Evolutionary conservation across 257 asterid species (phyloP).

Genomic region (Misopates orontium): DNA sequence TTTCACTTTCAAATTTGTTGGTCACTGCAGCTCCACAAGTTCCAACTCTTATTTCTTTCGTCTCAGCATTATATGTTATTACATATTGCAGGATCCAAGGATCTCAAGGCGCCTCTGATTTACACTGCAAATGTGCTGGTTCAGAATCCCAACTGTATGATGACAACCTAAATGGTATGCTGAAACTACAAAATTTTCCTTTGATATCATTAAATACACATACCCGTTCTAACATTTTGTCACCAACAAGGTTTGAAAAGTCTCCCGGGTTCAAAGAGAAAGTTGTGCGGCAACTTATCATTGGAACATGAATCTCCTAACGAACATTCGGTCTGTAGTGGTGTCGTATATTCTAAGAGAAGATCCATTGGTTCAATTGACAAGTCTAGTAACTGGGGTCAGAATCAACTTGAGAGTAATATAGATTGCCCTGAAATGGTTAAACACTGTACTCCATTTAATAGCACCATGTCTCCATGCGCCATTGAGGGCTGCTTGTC

Average conservation of each 20-base stretch:
- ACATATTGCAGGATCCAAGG: slow-evolving; percentile 60
- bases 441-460: slow-evolving; percentile 36
- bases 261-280: slow-evolving; percentile 78
- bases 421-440: slow-evolving; percentile 31
- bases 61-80: not conserved
- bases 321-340: slow-evolving; percentile 27
- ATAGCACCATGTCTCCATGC: slow-evolving; percentile 50
- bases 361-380: slow-evolving; percentile 29
- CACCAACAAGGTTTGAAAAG: slow-evolving; percentile 53
- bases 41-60: not conserved
- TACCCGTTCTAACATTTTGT: slow-evolving; percentile 23
- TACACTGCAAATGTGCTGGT: slow-evolving; percentile 55
- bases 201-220: not conserved
- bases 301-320: slow-evolving; percentile 25
- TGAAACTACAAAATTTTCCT: not conserved
- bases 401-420: slow-evolving; percentile 24
- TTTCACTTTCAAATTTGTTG: slow-evolving; percentile 4
- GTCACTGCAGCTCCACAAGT: not conserved
- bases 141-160: slow-evolving; percentile 52
- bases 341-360: slow-evolving; percentile 40
- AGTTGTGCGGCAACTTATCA: slow-evolving; percentile 37
- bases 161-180: slow-evolving; percentile 40
- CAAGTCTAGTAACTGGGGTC: slow-evolving; percentile 30
- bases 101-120: slow-evolving; percentile 32
- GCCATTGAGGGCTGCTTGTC: slow-evolving; percentile 82